phyloP scores from a whole-genome alignment of 1,284 basidiomycete genomes.

The Trichosporon ovoides region DNA sequence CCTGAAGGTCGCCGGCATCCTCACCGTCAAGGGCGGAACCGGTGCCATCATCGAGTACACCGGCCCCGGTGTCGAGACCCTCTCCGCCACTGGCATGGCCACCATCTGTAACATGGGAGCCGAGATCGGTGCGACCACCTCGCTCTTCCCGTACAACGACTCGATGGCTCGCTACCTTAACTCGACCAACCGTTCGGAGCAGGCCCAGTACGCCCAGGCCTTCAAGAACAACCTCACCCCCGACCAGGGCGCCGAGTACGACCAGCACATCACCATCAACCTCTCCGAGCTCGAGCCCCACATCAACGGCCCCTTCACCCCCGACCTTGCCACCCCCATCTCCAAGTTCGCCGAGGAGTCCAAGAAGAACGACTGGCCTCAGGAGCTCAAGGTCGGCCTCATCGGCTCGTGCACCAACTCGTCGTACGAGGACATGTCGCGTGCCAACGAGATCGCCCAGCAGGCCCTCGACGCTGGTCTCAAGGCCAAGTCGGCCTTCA shows the following conservation, averaged over 20 bases:
- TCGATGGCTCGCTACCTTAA: conserved; percentile 91
- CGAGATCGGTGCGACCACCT: conserved; percentile 98
- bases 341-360: conserved; percentile 90
- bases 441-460: conserved; percentile 86
- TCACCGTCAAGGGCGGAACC: conserved; percentile 97
- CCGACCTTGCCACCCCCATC: conserved; percentile 90
- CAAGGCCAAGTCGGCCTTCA: conserved; percentile 87
- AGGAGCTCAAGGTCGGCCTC: conserved; percentile 92
- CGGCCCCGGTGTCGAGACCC: conserved; percentile 87
- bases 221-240: conserved; percentile 91
- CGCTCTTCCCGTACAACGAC: conserved; percentile 96
- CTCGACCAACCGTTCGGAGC: conserved; percentile 83
- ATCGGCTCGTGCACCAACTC: conserved; percentile 99
- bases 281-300: conserved; percentile 95
- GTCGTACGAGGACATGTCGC: conserved; percentile 99
- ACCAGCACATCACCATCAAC: conserved; percentile 91
- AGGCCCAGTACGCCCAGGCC: conserved; percentile 81
- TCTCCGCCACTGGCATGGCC: conserved; percentile 98
- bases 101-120: conserved; percentile 99
- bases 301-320: conserved; percentile 98
- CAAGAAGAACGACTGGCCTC: conserved; percentile 94
- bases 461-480: conserved; percentile 85
- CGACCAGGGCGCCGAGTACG: conserved; percentile 87
- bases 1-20: conserved; percentile 93
- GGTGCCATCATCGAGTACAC: conserved; percentile 95